phyloP scores from a whole-genome alignment of 2,329 filamentous ascomycete genomes.

The Monilinia aucupariae region DNA sequence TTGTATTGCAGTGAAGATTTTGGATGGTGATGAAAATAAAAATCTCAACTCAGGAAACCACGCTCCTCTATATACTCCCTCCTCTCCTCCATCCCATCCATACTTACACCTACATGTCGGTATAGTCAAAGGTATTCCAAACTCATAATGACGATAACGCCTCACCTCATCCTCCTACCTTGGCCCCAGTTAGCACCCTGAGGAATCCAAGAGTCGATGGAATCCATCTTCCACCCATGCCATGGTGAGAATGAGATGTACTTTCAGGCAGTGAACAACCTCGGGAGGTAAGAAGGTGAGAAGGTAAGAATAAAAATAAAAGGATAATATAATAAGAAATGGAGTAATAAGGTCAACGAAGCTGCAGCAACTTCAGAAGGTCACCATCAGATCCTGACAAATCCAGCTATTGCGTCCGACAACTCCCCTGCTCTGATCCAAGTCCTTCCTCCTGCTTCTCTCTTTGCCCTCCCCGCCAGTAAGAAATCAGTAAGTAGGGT shows the following conservation, averaged over 20 bases:
- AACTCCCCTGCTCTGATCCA: background rate
- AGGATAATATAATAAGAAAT: background rate
- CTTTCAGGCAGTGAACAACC: background rate
- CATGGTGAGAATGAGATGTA: background rate
- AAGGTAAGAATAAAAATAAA: background rate
- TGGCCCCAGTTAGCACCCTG: background rate
- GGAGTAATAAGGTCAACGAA: background rate
- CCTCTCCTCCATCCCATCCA: background rate
- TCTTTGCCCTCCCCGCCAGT: background rate
- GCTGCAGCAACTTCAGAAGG: background rate
- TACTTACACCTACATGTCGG: background rate
- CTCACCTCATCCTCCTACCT: slow-evolving; percentile 17
- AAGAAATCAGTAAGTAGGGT: background rate
- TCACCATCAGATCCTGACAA: slow-evolving; percentile 12
- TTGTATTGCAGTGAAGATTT: background rate
- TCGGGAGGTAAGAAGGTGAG: slow-evolving; percentile 1
- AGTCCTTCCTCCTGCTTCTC: background rate
- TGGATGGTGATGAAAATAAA: slow-evolving; percentile 2
- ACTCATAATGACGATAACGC: slow-evolving; percentile 14
- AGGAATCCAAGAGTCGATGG: background rate
- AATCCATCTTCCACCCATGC: slow-evolving; percentile 4
- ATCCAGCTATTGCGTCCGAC: background rate
- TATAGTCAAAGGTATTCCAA: background rate
- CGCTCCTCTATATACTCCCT: slow-evolving; percentile 10
- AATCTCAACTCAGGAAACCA: background rate